phyloP scores from a whole-genome alignment of 208 protist genomes.

The Trypanosoma cruzi region DNA sequence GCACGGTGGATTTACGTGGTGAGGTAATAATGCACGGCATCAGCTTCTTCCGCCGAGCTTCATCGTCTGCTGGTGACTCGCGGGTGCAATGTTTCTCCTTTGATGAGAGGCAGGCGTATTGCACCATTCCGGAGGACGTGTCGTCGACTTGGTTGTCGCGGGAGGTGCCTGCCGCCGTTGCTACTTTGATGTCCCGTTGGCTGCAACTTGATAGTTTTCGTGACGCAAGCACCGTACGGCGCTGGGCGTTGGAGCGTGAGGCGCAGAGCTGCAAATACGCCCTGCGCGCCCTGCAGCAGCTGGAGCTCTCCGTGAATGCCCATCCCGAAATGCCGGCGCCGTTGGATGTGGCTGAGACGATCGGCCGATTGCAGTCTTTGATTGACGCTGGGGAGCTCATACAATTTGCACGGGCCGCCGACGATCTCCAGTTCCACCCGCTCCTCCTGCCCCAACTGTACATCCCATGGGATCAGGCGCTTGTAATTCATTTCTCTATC shows the following conservation, averaged over 20 bases:
- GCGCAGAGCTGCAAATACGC: slow-evolving; percentile 56
- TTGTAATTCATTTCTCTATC: slow-evolving; percentile 64
- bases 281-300: slow-evolving; percentile 44
- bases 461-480: slow-evolving; percentile 72
- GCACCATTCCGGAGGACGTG: slow-evolving; percentile 34
- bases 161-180: slow-evolving; percentile 45
- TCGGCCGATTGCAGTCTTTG: slow-evolving; percentile 34
- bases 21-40: slow-evolving; percentile 57
- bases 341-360: slow-evolving; percentile 31
- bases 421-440: slow-evolving; percentile 79
- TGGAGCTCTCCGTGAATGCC: slow-evolving; percentile 40
- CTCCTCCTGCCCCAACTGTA: slow-evolving; percentile 74
- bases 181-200: slow-evolving; percentile 48
- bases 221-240: slow-evolving; percentile 26
- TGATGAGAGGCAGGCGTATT: slow-evolving; percentile 52
- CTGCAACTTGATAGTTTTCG: slow-evolving; percentile 50
- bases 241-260: slow-evolving; percentile 40
- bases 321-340: slow-evolving; percentile 59
- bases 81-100: slow-evolving; percentile 41
- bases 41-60: slow-evolving; percentile 53
- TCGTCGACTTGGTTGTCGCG: slow-evolving; percentile 18
- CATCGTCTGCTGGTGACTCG: not conserved
- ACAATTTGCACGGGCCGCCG: slow-evolving; percentile 54
- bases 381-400: slow-evolving; percentile 33
- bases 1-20: slow-evolving; percentile 42